A percentile compares a stretch with the other conserved stretches of the same genome.
Conservation (phyloP, 106 monocot genomes). For the Triglochin maritima region DNA sequence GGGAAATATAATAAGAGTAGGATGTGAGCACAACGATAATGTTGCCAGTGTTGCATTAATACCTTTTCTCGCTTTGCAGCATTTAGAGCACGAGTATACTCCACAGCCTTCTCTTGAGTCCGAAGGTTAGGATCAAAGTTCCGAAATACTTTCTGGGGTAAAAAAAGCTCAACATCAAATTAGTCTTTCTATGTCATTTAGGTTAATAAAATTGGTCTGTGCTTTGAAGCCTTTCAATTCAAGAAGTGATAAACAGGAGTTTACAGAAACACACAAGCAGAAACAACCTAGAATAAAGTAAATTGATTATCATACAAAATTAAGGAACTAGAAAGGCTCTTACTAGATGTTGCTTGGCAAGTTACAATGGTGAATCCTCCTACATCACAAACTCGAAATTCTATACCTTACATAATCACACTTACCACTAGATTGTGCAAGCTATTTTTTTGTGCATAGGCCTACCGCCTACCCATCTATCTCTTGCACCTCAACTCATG, state of each 20-base stretch:
- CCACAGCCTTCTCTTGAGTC: constrained; percentile 75
- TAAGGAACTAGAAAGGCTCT: too few species aligned
- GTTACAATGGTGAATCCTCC: too few species aligned
- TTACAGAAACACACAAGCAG: not conserved
- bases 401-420: too few species aligned
- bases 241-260: not conserved
- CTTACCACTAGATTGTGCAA: too few species aligned
- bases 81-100: constrained; percentile 78
- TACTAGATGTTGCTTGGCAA: too few species aligned
- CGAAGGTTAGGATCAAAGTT: constrained; percentile 85
- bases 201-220: not conserved
- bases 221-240: not conserved
- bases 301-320: too few species aligned
- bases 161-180: constrained; percentile 1
- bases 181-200: not conserved
- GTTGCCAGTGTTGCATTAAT: not conserved
- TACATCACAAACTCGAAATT: too few species aligned
- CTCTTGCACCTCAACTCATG: too few species aligned
- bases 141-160: constrained; percentile 74
- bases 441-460: too few species aligned
- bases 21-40: too few species aligned
- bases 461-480: too few species aligned
- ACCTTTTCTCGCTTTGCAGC: constrained; percentile 97
- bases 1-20: not conserved
- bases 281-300: too few species aligned